Base-by-base conservation (phyloP, 2,329 filamentous ascomycete species). In the Ophiostoma himal-ulmi region DNA sequence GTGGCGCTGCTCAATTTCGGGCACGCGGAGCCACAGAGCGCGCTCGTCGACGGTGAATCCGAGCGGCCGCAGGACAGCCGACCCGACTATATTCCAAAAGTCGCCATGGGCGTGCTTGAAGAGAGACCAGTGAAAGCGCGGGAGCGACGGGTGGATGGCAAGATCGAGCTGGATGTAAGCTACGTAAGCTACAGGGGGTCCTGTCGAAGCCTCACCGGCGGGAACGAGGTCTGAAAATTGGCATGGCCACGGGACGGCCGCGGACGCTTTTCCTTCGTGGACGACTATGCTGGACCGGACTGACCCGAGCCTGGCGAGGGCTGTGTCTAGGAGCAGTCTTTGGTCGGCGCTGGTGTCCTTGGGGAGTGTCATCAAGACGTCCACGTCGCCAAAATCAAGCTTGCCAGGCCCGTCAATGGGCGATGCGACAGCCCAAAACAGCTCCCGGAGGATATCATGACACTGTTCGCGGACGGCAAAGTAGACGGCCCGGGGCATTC, bases 61-160 rank as follows among this genome's bases (percentile, higher is more conserved):
- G 48, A 87, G 84, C 0, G 84, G 84, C 0, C 89, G 84, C 72
- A 92, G 86, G 10, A 91, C 86, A 10, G 83, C 85, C 22, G 84
- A 82, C 5, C 91, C 89, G 0, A 94, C 76, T 10, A 88, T 77
- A 71, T 86, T 90, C 83, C 88, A 88, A 0, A 88, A 70, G 74
- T 94, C 91, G n/a, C 90, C 89, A 74, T 94, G 91, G 0, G 86
- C 85, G 54, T 89, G 83, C 74, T 87, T 87, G 79, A 93, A 93
- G 3, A 86, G 78, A 52, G 83, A 82, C 91, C 91, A 94, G 39
- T 82, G 81, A 73, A 85, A 83, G 69, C 78, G 75, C 17, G 79
- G 76, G 0, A 79, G 73, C 1, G 78, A 80, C 1, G 75, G 74
- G 70, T 83, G 88, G 34, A 89, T 77, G 39, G 86, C 83, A 1